Percentiles rank a stretch among this genome's conserved stretches.
phyloP scores from a whole-genome alignment of 441 rosid species.

The Pelargonium exstipulatum region DNA sequence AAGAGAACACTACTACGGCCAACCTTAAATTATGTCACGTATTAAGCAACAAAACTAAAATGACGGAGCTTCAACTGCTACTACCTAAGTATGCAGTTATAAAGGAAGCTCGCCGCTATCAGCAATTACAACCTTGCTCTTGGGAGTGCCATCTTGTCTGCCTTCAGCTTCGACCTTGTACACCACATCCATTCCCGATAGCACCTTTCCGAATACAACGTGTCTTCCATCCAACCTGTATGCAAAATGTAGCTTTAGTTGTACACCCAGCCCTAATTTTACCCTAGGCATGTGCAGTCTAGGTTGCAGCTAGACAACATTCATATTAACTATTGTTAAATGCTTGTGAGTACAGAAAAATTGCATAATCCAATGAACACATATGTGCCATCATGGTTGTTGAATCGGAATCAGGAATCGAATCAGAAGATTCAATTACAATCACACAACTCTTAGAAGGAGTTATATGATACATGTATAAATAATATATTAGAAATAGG shows the following conservation, averaged over 20 bases:
- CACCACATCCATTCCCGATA: slow-evolving; percentile 60
- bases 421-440: no score
- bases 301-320: neutral
- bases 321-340: no score
- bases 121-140: slow-evolving; percentile 35
- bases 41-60: neutral
- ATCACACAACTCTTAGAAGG: no score
- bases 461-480: no score
- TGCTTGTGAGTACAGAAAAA: no score
- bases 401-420: no score
- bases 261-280: neutral
- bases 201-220: slow-evolving; percentile 59
- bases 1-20: no score
- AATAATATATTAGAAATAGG: no score
- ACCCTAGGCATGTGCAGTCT: neutral
- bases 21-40: neutral
- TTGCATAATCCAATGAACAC: no score
- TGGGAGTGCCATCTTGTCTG: slow-evolving; percentile 41
- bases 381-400: no score
- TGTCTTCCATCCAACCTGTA: slow-evolving; percentile 63
- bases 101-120: slow-evolving; percentile 51
- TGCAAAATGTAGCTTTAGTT: neutral
- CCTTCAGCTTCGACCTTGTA: slow-evolving; percentile 54
- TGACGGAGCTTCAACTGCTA: neutral
- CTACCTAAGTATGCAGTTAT: slow-evolving; percentile 10